A percentile compares a stretch with the other conserved stretches of the same genome.
These are phyloP conservation scores for Pseudonitzschia multistriata DNA, from an alignment of 108 stramenopile genomes.

Conservation along the genomic window DNA sequence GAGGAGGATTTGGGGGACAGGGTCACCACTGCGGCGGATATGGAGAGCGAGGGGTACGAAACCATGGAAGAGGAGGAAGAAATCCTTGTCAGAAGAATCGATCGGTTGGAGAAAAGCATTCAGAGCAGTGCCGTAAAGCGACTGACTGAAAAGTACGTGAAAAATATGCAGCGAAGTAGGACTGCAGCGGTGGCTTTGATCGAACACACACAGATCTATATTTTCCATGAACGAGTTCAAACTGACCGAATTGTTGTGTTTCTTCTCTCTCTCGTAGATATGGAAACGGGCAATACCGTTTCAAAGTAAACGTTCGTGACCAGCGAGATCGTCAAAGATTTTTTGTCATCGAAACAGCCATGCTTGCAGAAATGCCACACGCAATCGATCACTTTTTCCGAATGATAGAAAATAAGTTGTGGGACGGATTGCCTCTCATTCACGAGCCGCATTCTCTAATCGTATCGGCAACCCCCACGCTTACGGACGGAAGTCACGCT, in stretches of 20 bases:
- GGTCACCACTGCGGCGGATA: background rate
- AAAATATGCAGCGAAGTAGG: no score
- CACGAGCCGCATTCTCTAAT: slow-evolving; percentile 19
- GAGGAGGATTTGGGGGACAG: background rate
- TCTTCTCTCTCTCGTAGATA: slow-evolving; percentile 12
- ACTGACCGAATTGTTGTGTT: no score
- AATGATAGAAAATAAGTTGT: slow-evolving; percentile 42
- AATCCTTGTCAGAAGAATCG: slow-evolving; percentile 10
- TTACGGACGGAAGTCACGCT: slow-evolving; percentile 15
- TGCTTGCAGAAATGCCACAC: slow-evolving; percentile 41
- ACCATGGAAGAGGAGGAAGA: slow-evolving; percentile 26
- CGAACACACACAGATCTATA: no score
- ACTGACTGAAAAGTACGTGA: slow-evolving; percentile 13
- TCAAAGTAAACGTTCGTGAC: slow-evolving; percentile 29
- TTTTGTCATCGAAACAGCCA: slow-evolving; percentile 39
- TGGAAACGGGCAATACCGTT: slow-evolving; percentile 23
- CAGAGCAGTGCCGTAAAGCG: slow-evolving; percentile 11
- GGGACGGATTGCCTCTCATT: slow-evolving; percentile 44
- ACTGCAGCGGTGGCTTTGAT: no score
- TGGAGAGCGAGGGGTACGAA: slow-evolving; percentile 17
- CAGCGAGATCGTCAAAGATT: background rate
- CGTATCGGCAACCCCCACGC: slow-evolving; percentile 18
- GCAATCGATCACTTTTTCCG: slow-evolving; percentile 46
- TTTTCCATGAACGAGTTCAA: no score
- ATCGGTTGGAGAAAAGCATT: slow-evolving; percentile 22